phyloP scores from a whole-genome alignment of 169 alveolate species.

The Sarcocystis neurona region DNA sequence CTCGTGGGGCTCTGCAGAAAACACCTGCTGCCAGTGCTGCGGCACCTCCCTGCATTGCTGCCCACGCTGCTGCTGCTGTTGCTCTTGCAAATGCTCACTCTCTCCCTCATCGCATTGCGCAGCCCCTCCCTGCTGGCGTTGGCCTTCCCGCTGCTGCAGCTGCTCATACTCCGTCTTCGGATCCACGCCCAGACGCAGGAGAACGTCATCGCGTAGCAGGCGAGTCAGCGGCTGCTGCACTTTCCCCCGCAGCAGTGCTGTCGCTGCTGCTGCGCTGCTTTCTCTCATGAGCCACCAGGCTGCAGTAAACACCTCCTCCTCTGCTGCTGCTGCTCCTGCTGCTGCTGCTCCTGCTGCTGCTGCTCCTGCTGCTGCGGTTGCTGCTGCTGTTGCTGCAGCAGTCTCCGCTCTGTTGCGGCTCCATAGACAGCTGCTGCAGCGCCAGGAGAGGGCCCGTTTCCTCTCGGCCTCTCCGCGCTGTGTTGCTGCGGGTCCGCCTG shows the following conservation, averaged over 20 bases:
- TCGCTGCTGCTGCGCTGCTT: conserved; percentile 17
- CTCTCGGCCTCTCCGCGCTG: background rate
- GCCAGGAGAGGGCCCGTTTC: background rate
- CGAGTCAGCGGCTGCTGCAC: background rate
- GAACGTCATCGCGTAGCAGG: conserved; percentile 10
- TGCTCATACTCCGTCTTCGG: background rate
- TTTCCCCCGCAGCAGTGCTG: background rate
- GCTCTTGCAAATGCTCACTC: no score
- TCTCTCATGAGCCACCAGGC: conserved; percentile 3
- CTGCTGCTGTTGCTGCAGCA: background rate
- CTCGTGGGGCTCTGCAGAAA: no score
- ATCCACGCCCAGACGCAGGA: conserved; percentile 2
- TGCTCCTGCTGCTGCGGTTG: background rate
- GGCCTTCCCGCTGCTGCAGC: background rate
- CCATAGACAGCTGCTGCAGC: background rate
- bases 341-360: background rate
- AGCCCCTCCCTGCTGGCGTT: no score
- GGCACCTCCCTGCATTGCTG: no score
- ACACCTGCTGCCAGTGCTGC: no score
- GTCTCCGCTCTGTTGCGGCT: background rate
- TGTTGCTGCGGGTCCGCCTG: background rate
- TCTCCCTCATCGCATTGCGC: no score
- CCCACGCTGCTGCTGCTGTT: no score
- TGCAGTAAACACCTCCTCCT: background rate
- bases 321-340: background rate